Evolutionary conservation across 129 eudicot species (phyloP), one percentile per base, ranked within the genome.

Genomic region (Pittosporum tobira): DNA sequence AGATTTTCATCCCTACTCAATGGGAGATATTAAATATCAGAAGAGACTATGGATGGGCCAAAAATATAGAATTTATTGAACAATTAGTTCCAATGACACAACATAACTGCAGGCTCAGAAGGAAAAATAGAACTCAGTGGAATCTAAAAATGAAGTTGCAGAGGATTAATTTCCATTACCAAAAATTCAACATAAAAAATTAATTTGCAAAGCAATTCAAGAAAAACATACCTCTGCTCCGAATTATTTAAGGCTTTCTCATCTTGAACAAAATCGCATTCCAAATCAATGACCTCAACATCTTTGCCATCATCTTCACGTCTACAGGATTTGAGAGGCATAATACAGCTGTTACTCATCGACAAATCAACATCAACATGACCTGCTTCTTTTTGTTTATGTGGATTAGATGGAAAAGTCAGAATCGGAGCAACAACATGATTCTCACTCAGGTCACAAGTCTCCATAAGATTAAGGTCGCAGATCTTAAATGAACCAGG

Each of bases 211-310:
- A n/a, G n/a, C n/a, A n/a, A n/a, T n/a, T n/a, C n/a, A n/a, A n/a
- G n/a, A n/a, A n/a, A n/a, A 58, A 71, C 76, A 48, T 79, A 85
- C 99, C 77, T 87, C 57, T 64, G 75, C 25, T 79, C 75, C 5
- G 89, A 59, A 70, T 71, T 64, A 68, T 58, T 60, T 37, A 74
- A 68, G 63, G 55, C 65, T 61, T 72, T 72, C 52, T 73, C 84
- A 21, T 79, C 90, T 34, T 72, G 83, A 21, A 75, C 50, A 26
- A 91, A 78, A 70, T 84, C 87, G 49, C 63, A 72, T 64, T 91
- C 99, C 82, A 91, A 75, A 83, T 91, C 99, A 61, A 91, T 91
- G 65, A 91, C 77, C 75, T 87, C 99, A 61, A 91, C 81, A 36
- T 64, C 91, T 72, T 79, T 84, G 48, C 80, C 77, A 44, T 72